phyloP scores from a whole-genome alignment of 768 basidiomycete genomes.

The Megacollybia marginata region DNA sequence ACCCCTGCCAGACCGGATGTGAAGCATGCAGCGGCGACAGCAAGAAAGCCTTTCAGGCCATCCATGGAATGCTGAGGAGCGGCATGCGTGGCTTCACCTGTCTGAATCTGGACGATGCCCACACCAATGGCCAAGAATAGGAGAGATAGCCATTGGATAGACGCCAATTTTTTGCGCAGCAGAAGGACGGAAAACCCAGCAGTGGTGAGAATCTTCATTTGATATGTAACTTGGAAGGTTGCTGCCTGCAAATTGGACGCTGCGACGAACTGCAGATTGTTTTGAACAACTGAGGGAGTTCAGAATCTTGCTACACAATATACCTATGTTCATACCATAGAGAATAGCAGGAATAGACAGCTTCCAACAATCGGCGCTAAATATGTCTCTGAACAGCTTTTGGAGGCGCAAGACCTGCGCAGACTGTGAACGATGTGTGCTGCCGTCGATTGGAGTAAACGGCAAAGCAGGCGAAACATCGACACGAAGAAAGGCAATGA shows the following conservation, averaged over 20 bases:
- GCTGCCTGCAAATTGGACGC: conserved; percentile 91
- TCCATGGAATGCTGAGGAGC: conserved; percentile 56
- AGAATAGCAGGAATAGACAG: conserved; percentile 94
- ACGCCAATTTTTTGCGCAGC: conserved; percentile 66
- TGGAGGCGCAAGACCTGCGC: conserved; percentile 31
- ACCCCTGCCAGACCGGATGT: conserved; percentile 96
- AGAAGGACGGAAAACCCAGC: conserved; percentile 83
- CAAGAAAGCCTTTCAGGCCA: conserved; percentile 78
- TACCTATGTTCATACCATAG: conserved; percentile 69
- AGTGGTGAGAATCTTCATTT: conserved; percentile 96
- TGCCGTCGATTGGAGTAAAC: conserved; percentile 2
- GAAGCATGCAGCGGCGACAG: conserved; percentile 86
- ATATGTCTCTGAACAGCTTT: conserved; percentile 59
- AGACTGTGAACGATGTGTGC: conserved; percentile 1
- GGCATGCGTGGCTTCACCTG: conserved; percentile 24
- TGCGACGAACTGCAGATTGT: conserved; percentile 93
- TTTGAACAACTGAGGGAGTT: conserved; percentile 65
- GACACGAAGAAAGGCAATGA: conserved; percentile 70
- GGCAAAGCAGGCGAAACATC: conserved; percentile 22
- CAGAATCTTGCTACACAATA: neutral
- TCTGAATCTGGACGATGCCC: conserved; percentile 82
- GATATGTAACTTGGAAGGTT: conserved; percentile 94
- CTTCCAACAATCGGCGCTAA: conserved; percentile 94
- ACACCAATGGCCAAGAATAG: conserved; percentile 84
- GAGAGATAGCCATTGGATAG: conserved; percentile 79